These are phyloP conservation scores for Tylopilus orsonianus DNA, from an alignment of 1,284 basidiomycete genomes.

Conservation along the genomic window DNA sequence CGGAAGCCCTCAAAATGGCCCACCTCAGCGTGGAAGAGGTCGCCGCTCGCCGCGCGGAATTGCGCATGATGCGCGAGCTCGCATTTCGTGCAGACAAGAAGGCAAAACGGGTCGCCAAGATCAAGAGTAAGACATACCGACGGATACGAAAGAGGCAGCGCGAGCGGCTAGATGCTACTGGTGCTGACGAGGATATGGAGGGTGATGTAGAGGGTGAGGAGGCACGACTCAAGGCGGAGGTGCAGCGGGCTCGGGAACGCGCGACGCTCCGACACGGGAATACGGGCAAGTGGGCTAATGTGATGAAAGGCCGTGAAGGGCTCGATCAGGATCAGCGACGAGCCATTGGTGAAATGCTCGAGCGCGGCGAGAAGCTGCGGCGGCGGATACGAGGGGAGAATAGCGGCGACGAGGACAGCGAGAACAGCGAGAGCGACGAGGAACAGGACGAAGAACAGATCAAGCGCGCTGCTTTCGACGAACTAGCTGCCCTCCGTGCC, in stretches of 20 bases:
- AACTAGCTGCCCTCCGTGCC: conserved; percentile 51
- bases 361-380: conserved; percentile 68
- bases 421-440: conserved; percentile 47
- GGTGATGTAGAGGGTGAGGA: conserved; percentile 54
- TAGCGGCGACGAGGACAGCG: conserved; percentile 45
- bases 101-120: conserved; percentile 89
- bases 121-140: conserved; percentile 94
- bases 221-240: conserved; percentile 68
- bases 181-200: conserved; percentile 35
- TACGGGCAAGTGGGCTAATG: conserved; percentile 79
- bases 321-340: conserved; percentile 64
- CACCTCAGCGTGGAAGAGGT: conserved; percentile 85
- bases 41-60: conserved; percentile 73
- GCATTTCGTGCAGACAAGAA: conserved; percentile 94
- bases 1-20: conserved; percentile 82
- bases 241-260: conserved; percentile 79
- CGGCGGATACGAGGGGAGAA: conserved; percentile 68
- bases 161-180: conserved; percentile 55
- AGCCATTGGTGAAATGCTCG: conserved; percentile 79
- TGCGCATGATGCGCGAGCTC: conserved; percentile 88
- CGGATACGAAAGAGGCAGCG: conserved; percentile 81
- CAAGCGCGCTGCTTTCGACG: conserved; percentile 71
- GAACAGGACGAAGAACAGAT: conserved; percentile 50
- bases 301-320: conserved; percentile 64
- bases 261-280: conserved; percentile 85